Percentiles rank a stretch among this genome's conserved stretches.
phyloP scores from a whole-genome alignment of 805 yeast species.

The Wickerhamomyces ciferrii region DNA sequence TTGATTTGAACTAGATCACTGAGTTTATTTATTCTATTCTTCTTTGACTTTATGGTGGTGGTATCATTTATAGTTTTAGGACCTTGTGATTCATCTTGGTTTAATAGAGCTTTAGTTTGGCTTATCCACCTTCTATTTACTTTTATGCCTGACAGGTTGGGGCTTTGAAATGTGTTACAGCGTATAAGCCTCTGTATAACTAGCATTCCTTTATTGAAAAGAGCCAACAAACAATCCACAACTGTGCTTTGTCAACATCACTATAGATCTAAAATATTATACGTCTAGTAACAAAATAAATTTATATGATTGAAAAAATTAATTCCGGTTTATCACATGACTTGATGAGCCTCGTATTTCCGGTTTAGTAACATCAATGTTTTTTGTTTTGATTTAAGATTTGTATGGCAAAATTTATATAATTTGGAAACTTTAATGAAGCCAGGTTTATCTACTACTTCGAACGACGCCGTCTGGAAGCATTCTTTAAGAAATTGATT shows the following conservation, averaged over 20 bases:
- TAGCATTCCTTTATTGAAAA: neutral
- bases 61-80: neutral
- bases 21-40: conserved; percentile 9
- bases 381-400: neutral
- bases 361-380: neutral
- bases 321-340: neutral
- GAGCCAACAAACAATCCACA: neutral
- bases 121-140: neutral
- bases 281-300: neutral
- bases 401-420: neutral
- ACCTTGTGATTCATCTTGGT: neutral
- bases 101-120: neutral
- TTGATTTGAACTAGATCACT: neutral
- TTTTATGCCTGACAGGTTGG: neutral
- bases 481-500: too few relatives aligned
- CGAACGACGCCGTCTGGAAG: too few relatives aligned
- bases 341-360: neutral
- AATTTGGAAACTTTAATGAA: neutral
- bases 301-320: too few relatives aligned
- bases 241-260: too few relatives aligned
- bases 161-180: too few relatives aligned
- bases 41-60: conserved; percentile 10
- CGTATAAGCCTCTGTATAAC: neutral
- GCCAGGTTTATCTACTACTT: too few relatives aligned
- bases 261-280: neutral